phyloP scores from a whole-genome alignment of 176 grass and related monocot species.

The Pontederia paniculata region DNA sequence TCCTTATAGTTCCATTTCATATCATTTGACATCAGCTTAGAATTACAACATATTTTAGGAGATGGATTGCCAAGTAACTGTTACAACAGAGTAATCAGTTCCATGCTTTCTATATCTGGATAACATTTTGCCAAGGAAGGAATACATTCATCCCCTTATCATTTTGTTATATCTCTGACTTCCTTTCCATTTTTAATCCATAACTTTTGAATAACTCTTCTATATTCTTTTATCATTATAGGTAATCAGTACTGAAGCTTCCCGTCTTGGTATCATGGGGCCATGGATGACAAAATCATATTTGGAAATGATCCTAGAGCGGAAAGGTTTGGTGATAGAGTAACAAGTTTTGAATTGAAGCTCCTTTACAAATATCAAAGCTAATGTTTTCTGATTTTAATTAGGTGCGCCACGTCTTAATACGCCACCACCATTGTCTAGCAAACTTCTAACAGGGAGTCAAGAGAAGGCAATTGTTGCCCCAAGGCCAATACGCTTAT shows the following conservation, averaged over 20 bases:
- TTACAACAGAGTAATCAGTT: too few relatives aligned
- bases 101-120: not conserved
- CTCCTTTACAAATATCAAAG: constrained; percentile 6
- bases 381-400: constrained; percentile 36
- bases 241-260: constrained; percentile 87
- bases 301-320: constrained; percentile 96
- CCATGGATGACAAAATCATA: constrained; percentile 99
- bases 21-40: too few relatives aligned
- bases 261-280: constrained; percentile 62
- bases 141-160: too few relatives aligned
- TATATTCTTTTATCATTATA: constrained; percentile 20
- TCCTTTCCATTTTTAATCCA: too few relatives aligned
- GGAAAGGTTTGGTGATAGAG: constrained; percentile 48
- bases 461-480: constrained; percentile 75
- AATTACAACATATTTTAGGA: too few relatives aligned
- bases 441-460: constrained; percentile 53
- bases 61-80: not conserved
- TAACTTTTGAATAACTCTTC: constrained; percentile 10
- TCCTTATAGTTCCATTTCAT: too few relatives aligned
- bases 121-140: too few relatives aligned
- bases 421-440: constrained; percentile 76
- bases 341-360: constrained; percentile 2
- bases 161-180: constrained; percentile 17
- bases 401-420: constrained; percentile 84
- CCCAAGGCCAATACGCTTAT: constrained; percentile 74